Evolutionary conservation across 2,329 filamentous ascomycete genomes (phyloP), one percentile per base, ranked within the genome.

Genomic region (Colletotrichum higginsianum): DNA sequence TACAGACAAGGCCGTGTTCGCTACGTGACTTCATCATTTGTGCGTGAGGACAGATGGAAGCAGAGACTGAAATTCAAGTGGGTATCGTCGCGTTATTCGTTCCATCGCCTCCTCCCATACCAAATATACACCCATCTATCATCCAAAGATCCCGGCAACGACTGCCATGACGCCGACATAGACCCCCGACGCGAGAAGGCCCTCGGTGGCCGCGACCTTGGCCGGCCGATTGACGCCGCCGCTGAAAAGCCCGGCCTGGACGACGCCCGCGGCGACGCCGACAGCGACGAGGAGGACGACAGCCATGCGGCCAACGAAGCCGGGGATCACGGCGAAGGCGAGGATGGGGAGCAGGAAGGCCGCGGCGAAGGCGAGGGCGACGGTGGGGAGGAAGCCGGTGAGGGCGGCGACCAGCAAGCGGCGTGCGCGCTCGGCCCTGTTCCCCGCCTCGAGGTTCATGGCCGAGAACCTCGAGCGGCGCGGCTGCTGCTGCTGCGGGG

Each of bases 281-380:
- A 84, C 79, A 0, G 84, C 86, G 0, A 89, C 85, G 0, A 91
- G 81, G 4, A 86, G 75, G 2, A 90, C 86, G 2, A 92, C 85
- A 0, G 86, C 85, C 74, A 92, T 84, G n/a, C 90, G 85, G 2
- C 86, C 88, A 0, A 86, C 77, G 71, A 91, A 89, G 7, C 86
- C 85, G 0, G 86, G 84, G 23, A 92, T 87, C 26, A 90, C 82
- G 6, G 85, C 79, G 76, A 92, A 92, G 0, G 88, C 85, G 11
- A 92, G 76, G 1, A 91, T 82, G 0, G 91, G 90, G 0, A 90
- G 80, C 7, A 92, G 79, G 2, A 92, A 82, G 0, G 86, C 85
- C 0, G 84, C 81, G 0, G 86, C 86, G 12, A 87, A 79, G 0
- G 86, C 84, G 23, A 84, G 76, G 9, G 87, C 85, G 4, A 85